Conservation (phyloP, 2,329 filamentous ascomycete species). For the Colletotrichum gigasporum region DNA sequence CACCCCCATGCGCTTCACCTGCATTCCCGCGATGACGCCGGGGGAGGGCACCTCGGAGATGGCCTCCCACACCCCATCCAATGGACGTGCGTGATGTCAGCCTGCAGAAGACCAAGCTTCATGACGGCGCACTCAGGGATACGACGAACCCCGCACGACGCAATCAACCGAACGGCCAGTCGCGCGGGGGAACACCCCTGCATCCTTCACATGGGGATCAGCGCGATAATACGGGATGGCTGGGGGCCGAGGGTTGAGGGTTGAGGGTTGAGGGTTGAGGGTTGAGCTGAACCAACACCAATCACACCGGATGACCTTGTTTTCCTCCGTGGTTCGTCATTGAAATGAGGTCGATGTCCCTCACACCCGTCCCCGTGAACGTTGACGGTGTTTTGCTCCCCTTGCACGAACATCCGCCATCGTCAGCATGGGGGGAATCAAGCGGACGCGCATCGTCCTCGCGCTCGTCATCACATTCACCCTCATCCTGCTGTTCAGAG, state of each 20-base stretch:
- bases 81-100: not conserved
- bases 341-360: not conserved
- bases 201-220: constrained; percentile 20
- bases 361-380: no score
- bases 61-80: not conserved
- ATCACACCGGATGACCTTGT: not conserved
- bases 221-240: constrained; percentile 12
- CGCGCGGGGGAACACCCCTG: constrained; percentile 16
- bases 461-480: not conserved
- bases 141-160: constrained; percentile 23
- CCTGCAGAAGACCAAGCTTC: not conserved
- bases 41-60: not conserved
- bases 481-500: not conserved
- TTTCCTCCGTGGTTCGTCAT: not conserved
- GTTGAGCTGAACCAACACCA: not conserved
- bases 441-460: constrained; percentile 7
- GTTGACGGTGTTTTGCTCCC: not conserved
- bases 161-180: not conserved
- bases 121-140: not conserved
- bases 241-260: constrained; percentile 24
- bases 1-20: not conserved
- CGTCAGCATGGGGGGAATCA: constrained; percentile 4
- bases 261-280: no score
- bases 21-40: not conserved
- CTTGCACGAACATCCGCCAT: not conserved